Percentiles rank a stretch among this genome's conserved stretches.
Conservation (phyloP, 2,329 filamentous ascomycete genomes). For the Myriosclerotinia duriaeana region DNA sequence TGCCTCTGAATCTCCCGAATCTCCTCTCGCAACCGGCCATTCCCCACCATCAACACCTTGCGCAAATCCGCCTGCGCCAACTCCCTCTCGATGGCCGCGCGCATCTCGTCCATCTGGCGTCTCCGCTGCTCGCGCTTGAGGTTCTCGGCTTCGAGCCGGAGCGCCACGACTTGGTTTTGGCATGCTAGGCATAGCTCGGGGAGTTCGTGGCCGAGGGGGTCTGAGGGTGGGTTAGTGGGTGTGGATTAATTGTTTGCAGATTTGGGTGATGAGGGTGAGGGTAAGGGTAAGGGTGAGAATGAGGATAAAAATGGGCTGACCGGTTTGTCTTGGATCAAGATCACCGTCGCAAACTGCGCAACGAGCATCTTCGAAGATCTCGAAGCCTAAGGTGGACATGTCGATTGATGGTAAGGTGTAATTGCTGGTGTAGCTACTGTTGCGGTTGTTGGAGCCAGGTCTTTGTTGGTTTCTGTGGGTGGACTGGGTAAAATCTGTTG, state of each 20-base stretch:
- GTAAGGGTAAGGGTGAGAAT: too few relatives aligned
- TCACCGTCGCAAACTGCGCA: background rate
- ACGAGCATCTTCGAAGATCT: background rate
- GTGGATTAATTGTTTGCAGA: background rate
- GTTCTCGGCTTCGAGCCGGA: background rate
- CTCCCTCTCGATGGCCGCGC: background rate
- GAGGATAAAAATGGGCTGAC: background rate
- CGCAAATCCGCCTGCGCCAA: background rate
- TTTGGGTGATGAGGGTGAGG: background rate
- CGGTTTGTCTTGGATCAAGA: background rate
- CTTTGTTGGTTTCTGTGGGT: background rate
- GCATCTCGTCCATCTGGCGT: background rate
- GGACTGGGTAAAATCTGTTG: slow-evolving; percentile 1
- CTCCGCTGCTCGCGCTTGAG: too few relatives aligned
- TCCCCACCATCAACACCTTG: background rate
- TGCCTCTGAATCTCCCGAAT: background rate
- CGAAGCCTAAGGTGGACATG: background rate
- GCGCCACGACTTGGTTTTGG: background rate
- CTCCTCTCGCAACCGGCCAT: background rate
- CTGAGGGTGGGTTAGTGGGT: background rate
- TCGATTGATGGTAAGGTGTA: background rate
- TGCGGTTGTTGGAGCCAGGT: background rate
- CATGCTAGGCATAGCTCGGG: background rate
- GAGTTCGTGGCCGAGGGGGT: background rate
- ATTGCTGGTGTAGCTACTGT: background rate